Conservation (phyloP, 169 alveolate genomes). For the Cryptosporidium felis region DNA sequence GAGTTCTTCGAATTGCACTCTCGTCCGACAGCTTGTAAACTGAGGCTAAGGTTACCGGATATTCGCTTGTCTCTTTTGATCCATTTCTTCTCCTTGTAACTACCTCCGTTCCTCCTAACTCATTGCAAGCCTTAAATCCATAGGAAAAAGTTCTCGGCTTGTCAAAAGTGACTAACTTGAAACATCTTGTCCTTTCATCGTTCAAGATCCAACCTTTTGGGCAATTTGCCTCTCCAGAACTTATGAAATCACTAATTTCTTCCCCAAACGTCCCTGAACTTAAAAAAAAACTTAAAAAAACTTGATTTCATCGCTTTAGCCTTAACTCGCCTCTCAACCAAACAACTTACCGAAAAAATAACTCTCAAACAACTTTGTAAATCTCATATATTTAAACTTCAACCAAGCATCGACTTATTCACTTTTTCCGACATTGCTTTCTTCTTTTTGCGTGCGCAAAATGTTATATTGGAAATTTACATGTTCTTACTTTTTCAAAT, state of each 20-base stretch:
- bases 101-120: slow-evolving; percentile 53
- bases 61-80: slow-evolving; percentile 3
- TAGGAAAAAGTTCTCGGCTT: slow-evolving; percentile 56
- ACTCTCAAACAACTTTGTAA: not conserved
- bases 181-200: slow-evolving; percentile 47
- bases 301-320: not conserved
- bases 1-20: slow-evolving; percentile 33
- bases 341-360: slow-evolving; percentile 18
- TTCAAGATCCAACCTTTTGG: slow-evolving; percentile 62
- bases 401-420: not conserved
- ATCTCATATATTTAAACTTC: slow-evolving; percentile 32
- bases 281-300: slow-evolving; percentile 35
- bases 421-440: not conserved
- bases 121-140: slow-evolving; percentile 59
- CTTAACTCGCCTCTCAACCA: not conserved
- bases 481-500: slow-evolving; percentile 51
- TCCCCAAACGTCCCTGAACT: not conserved
- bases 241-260: not conserved
- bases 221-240: slow-evolving; percentile 19
- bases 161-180: slow-evolving; percentile 47
- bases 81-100: slow-evolving; percentile 20
- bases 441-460: not conserved
- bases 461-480: slow-evolving; percentile 3
- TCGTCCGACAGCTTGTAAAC: slow-evolving; percentile 50
- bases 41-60: slow-evolving; percentile 67